phyloP scores from a whole-genome alignment of 805 yeast species.

The Tetrapisispora namnaoensis region DNA sequence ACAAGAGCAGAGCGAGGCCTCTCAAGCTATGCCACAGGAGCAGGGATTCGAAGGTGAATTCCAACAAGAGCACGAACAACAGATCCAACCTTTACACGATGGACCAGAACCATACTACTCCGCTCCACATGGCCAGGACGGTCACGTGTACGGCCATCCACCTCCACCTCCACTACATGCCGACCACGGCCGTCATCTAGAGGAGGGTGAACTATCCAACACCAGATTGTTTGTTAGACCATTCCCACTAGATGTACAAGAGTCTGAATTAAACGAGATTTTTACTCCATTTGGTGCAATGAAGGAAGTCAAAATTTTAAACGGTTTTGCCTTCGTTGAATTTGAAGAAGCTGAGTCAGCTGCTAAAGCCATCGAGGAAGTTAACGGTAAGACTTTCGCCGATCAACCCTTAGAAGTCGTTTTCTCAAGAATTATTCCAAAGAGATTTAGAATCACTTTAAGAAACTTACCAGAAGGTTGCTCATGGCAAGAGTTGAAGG shows the following conservation, averaged over 20 bases:
- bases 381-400: slow-evolving; percentile 62
- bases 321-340: slow-evolving; percentile 86
- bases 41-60: neutral
- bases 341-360: slow-evolving; percentile 68
- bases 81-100: neutral
- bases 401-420: slow-evolving; percentile 39
- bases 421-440: slow-evolving; percentile 43
- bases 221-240: slow-evolving; percentile 53
- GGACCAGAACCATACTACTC: slow-evolving; percentile 2
- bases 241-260: slow-evolving; percentile 42
- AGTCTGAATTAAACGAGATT: slow-evolving; percentile 58
- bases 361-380: slow-evolving; percentile 60
- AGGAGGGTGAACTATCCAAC: slow-evolving; percentile 32
- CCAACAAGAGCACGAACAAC: neutral
- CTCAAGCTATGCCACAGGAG: slow-evolving; percentile 7
- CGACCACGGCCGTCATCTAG: slow-evolving; percentile 8
- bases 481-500: slow-evolving; percentile 86
- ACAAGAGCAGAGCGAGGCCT: slow-evolving; percentile 1
- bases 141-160: slow-evolving; percentile 10
- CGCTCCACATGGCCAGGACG: slow-evolving; percentile 8
- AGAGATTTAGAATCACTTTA: slow-evolving; percentile 63
- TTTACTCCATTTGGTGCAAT: slow-evolving; percentile 59
- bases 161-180: slow-evolving; percentile 12
- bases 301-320: slow-evolving; percentile 57
- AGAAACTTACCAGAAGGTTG: slow-evolving; percentile 63